Base-by-base conservation (phyloP, 805 yeast species). In the Lipomyces sp. region DNA sequence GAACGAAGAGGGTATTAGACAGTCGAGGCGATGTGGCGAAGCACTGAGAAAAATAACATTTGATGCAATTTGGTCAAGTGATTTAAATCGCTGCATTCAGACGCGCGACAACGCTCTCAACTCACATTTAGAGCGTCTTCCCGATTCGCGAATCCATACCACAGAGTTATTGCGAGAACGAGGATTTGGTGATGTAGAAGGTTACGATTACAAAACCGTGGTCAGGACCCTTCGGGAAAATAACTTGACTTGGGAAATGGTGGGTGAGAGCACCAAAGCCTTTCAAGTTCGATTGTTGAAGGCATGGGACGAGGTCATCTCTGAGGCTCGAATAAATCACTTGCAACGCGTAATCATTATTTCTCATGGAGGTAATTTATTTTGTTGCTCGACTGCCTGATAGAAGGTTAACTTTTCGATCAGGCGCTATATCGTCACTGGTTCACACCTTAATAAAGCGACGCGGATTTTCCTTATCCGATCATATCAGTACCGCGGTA, bases 41-140 rank as follows among this genome's bases (percentile, higher is more conserved):
- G 70, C 61, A 4, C 57, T 66, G 5, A 15, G 29, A 2, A n/a
- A 35, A 1, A 53, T 63, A 18, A n/a, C 45, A 8, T 66, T 66
- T 50, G 63, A 63, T 45, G 50, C 66, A n/a, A 61, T 66, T 11
- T 66, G 70, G 70, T 57, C 53, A 24, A 63, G 67, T 37, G 70
- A 66, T 34, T 50, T 64, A 29, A 53, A 29, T 29, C 64, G 70
- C 29, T 66, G 70, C 30, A 15, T 64, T 6, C 70, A 66, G 39
- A 66, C 70, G 24, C 57, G 70, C 39, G 67, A 66, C 57, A 34
- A 34, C 30, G 67, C 67, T 4, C 63, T 66, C 37, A 13, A 35
- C 18, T 2, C 48, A 15, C 67, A 64, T 39, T 29, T 58, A 13
- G 32, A 24, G 7, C 4, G 24, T 5, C 48, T 66, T 6, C 70